Evolutionary conservation across 2,329 filamentous ascomycete species (phyloP).

Genomic region (Colletotrichum karsti): DNA sequence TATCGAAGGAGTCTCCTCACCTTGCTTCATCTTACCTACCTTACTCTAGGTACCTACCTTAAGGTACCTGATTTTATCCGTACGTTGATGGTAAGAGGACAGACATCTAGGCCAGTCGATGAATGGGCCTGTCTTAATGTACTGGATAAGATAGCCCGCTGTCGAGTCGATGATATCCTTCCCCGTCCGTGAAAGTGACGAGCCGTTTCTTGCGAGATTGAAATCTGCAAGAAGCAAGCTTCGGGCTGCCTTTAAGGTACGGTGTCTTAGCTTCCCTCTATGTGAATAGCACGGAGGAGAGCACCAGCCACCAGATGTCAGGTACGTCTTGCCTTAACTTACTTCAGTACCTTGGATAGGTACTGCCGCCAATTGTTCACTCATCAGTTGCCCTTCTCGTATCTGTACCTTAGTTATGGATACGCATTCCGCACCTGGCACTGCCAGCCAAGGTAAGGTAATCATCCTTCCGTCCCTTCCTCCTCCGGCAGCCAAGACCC

Average conservation of each 20-base stretch:
- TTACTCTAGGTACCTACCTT: not conserved
- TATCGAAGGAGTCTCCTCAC: not conserved
- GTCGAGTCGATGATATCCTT: too few relatives aligned
- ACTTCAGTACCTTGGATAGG: too few relatives aligned
- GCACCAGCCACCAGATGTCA: not conserved
- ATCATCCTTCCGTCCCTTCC: not conserved
- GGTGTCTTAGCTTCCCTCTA: too few relatives aligned
- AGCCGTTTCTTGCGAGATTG: too few relatives aligned
- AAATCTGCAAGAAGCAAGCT: not conserved
- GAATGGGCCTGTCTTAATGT: too few relatives aligned
- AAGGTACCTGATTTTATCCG: too few relatives aligned
- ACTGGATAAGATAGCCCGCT: too few relatives aligned
- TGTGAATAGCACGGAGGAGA: too few relatives aligned
- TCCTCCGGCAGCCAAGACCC: constrained; percentile 12
- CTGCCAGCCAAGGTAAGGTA: not conserved
- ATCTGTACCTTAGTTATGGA: not conserved
- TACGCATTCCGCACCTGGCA: not conserved
- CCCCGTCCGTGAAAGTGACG: too few relatives aligned
- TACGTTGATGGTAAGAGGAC: too few relatives aligned
- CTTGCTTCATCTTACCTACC: not conserved
- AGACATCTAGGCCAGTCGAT: too few relatives aligned
- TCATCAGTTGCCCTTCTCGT: not conserved
- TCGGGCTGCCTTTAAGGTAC: not conserved
- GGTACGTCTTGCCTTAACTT: too few relatives aligned
- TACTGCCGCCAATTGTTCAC: not conserved